Evolutionary conservation across 257 asterid genomes (phyloP).

Genomic region (Ballota nigra): DNA sequence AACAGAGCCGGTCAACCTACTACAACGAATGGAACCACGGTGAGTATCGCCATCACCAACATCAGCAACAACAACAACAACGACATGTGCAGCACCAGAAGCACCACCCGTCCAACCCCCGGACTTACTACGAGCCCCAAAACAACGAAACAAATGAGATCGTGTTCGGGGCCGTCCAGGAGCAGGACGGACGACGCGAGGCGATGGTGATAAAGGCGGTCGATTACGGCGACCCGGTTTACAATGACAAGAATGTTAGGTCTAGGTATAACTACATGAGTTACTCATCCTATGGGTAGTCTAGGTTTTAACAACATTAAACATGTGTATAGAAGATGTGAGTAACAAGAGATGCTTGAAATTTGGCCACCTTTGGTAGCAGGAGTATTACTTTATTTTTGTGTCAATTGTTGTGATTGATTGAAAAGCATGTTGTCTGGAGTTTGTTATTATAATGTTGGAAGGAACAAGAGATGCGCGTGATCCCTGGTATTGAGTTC

Average conservation of each 20-base stretch:
- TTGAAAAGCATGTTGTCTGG: conserved; percentile 15
- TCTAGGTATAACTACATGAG: conserved; percentile 74
- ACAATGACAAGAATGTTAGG: conserved; percentile 47
- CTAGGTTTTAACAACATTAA: background rate
- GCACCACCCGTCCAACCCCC: conserved; percentile 61
- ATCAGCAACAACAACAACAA: conserved; percentile 29
- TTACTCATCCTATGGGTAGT: conserved; percentile 72
- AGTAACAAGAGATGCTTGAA: conserved; percentile 1
- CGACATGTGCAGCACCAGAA: conserved; percentile 61
- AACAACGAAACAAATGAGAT: conserved; percentile 69
- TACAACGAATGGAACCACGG: conserved; percentile 45
- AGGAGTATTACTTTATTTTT: background rate
- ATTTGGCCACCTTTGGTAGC: background rate
- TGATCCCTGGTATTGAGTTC: conserved; percentile 15
- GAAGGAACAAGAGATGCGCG: conserved; percentile 19
- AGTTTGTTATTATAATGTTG: conserved; percentile 10
- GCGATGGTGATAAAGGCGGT: conserved; percentile 82
- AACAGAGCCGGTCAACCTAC: conserved; percentile 40
- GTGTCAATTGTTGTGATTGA: background rate
- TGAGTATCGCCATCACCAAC: conserved; percentile 38
- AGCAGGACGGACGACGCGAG: conserved; percentile 73
- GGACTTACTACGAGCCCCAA: conserved; percentile 58
- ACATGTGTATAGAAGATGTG: conserved; percentile 26
- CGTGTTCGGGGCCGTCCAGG: conserved; percentile 93
- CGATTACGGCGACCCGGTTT: conserved; percentile 61